These are phyloP conservation scores for Posidonia australis DNA, from an alignment of 106 monocot genomes.

Conservation along the genomic window DNA sequence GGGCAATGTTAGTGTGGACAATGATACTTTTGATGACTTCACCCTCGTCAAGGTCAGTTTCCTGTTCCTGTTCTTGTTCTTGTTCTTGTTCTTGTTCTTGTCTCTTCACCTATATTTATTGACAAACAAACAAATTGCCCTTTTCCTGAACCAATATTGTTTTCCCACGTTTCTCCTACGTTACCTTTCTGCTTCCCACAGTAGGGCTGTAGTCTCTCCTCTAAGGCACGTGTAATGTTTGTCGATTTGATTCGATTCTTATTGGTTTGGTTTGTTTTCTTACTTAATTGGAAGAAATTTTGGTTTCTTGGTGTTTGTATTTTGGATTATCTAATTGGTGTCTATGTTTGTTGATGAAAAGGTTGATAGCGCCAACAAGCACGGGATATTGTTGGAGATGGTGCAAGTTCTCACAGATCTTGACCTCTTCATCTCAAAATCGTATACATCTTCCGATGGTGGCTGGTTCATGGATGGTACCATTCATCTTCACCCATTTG, in stretches of 20 bases:
- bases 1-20: constrained; percentile 44
- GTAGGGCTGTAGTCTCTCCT: too few relatives aligned
- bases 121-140: not conserved
- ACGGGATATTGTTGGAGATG: constrained; percentile 52
- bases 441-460: constrained; percentile 62
- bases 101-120: not conserved
- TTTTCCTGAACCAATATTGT: not conserved
- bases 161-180: too few relatives aligned
- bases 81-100: not conserved
- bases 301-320: not conserved
- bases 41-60: constrained; percentile 45
- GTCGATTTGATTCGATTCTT: too few relatives aligned
- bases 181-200: too few relatives aligned
- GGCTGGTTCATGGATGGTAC: constrained; percentile 65
- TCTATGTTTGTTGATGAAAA: constrained; percentile 10
- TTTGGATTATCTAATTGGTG: not conserved
- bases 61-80: not conserved
- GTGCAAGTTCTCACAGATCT: constrained; percentile 59
- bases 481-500: not conserved
- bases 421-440: constrained; percentile 56
- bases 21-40: constrained; percentile 38
- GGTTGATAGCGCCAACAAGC: constrained; percentile 55
- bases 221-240: too few relatives aligned
- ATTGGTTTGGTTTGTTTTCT: too few relatives aligned
- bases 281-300: not conserved